Evolutionary conservation across 176 grass and related monocot genomes (phyloP).

Genomic region (Thalia dealbata): DNA sequence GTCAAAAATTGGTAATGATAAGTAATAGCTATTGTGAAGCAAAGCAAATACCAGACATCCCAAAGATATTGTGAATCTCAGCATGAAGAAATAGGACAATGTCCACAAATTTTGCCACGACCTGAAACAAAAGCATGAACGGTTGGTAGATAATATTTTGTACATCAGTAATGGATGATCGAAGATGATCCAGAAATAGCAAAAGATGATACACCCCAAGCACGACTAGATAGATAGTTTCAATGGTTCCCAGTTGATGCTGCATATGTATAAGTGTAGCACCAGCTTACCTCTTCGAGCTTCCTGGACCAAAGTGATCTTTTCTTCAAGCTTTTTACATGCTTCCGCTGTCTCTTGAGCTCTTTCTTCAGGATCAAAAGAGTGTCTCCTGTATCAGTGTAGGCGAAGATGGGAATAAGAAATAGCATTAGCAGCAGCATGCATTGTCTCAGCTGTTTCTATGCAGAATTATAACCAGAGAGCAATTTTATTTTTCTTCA

Average conservation of each 20-base stretch:
- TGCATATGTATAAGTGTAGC: neutral
- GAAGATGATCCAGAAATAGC: neutral
- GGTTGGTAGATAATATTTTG: too few species aligned
- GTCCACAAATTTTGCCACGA: constrained; percentile 43
- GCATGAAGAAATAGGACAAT: constrained; percentile 37
- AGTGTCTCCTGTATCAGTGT: constrained; percentile 23
- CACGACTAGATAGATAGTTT: neutral
- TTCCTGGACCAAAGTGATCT: constrained; percentile 56
- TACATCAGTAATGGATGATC: neutral
- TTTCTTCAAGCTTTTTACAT: constrained; percentile 35
- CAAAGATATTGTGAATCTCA: constrained; percentile 34
- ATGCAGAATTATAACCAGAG: too few species aligned
- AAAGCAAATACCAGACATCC: constrained; percentile 19
- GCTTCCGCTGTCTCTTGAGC: constrained; percentile 37
- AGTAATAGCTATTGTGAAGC: neutral
- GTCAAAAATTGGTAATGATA: neutral
- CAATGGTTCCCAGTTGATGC: neutral
- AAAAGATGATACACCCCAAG: neutral
- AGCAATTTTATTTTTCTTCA: too few species aligned
- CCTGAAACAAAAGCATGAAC: constrained; percentile 23
- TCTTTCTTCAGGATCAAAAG: constrained; percentile 32
- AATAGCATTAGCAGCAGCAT: too few species aligned
- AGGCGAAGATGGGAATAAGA: neutral
- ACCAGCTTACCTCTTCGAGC: constrained; percentile 41
- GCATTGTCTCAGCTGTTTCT: neutral